Evolutionary conservation across 108 stramenopile genomes (phyloP).

Genomic region (Nannochloropsis gaditana): DNA sequence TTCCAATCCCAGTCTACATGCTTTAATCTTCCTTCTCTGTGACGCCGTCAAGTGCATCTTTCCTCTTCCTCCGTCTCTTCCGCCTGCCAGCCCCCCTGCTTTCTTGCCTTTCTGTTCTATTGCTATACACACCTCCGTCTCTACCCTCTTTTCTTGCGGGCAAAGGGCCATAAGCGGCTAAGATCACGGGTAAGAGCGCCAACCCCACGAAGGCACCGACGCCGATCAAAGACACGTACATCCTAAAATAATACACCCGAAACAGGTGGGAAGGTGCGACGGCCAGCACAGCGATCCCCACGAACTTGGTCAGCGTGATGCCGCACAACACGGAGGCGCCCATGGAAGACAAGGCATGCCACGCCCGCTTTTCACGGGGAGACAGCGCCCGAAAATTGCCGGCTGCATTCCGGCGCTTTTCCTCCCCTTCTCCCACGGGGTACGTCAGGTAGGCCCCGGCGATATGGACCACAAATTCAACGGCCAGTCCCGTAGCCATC

Average conservation of each 20-base stretch:
- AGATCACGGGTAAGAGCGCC: conserved; percentile 47
- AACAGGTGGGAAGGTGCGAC: conserved; percentile 52
- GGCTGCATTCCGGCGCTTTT: background rate
- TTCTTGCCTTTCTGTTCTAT: too few relatives aligned
- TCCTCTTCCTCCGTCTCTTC: background rate
- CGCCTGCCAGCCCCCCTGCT: too few relatives aligned
- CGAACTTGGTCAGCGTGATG: conserved; percentile 54
- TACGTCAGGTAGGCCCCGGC: conserved; percentile 33
- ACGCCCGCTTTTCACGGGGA: conserved; percentile 43
- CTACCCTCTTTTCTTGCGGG: background rate
- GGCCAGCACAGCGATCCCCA: conserved; percentile 48
- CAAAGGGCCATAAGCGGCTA: conserved; percentile 45
- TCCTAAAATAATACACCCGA: conserved; percentile 53
- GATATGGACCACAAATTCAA: conserved; percentile 52
- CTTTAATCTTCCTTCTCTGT: background rate
- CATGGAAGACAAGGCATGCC: conserved; percentile 39
- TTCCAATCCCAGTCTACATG: too few relatives aligned
- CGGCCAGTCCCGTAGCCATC: conserved; percentile 50
- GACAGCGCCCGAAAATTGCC: background rate
- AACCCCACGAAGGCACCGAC: conserved; percentile 49
- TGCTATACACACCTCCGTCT: too few relatives aligned
- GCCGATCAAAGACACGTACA: conserved; percentile 44
- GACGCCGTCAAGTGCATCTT: background rate
- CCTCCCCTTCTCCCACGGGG: too few relatives aligned
- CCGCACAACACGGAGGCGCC: conserved; percentile 49